Conservation (phyloP, 2,329 filamentous ascomycete species). For the Emydomyces testavorans region DNA sequence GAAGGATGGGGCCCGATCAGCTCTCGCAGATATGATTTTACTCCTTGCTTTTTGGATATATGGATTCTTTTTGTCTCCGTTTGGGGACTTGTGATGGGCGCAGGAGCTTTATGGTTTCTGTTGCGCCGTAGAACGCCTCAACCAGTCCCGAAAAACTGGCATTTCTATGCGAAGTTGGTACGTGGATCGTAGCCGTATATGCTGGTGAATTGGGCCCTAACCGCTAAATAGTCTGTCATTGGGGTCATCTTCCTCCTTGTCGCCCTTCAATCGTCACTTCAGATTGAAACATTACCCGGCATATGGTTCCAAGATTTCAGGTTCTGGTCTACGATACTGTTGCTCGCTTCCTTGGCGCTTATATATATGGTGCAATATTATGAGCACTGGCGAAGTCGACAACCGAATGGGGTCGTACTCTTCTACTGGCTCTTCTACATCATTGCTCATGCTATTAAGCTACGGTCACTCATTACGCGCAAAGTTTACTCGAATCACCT, state of each 20-base stretch:
- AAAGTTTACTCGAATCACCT: conserved; percentile 54
- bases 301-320: conserved; percentile 73
- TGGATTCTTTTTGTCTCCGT: conserved; percentile 68
- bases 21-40: conserved; percentile 79
- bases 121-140: conserved; percentile 56
- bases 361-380: conserved; percentile 73
- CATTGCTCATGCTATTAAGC: conserved; percentile 66
- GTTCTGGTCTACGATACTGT: conserved; percentile 67
- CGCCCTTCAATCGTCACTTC: conserved; percentile 60
- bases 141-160: conserved; percentile 68
- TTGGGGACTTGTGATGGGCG: conserved; percentile 68
- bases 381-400: conserved; percentile 70
- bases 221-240: conserved; percentile 45
- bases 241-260: conserved; percentile 56
- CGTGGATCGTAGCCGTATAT: conserved; percentile 21
- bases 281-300: conserved; percentile 56
- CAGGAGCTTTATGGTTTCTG: conserved; percentile 68
- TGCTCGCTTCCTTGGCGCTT: conserved; percentile 59
- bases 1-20: conserved; percentile 96
- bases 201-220: no score
- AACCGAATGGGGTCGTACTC: conserved; percentile 76
- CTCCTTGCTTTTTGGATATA: conserved; percentile 91
- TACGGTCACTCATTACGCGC: conserved; percentile 74
- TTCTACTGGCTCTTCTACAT: conserved; percentile 88
- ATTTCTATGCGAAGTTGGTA: conserved; percentile 89